Base-by-base conservation (phyloP, 2,329 filamentous ascomycete genomes). In the Hypoxylon sp. region DNA sequence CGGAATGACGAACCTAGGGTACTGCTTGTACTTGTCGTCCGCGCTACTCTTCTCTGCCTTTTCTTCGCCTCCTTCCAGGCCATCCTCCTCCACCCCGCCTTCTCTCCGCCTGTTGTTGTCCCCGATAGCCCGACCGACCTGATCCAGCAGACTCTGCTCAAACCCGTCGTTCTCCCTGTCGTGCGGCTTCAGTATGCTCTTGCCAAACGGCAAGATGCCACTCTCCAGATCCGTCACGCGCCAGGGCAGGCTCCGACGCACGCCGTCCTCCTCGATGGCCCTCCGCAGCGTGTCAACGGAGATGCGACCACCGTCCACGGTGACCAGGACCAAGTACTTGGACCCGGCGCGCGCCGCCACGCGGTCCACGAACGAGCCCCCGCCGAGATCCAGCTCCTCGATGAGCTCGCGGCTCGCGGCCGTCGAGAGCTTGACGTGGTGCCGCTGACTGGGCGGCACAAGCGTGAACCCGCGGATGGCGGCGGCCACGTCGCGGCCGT, bases 1-100 rank as follows among this genome's bases (percentile, higher is more conserved):
- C 3, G 78, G 75, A 15, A 87, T 60, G 9, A 87, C 70, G 71
- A 82, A 82, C 29, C 79, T 70, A 25, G 64, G 60, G 44, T 68
- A 74, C 63, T 71, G 73, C 49, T 69, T 60, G 27, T 71, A 65
- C 49, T 68, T 65, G n/a, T n/a, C n/a, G n/a, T n/a, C n/a, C n/a
- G n/a, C n/a, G n/a, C n/a, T n/a, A n/a, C n/a, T n/a, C 63, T 69
- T 69, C 6, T 63, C 57, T 58, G 41, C 48, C 12, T 16, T 38
- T 5, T 16, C 19, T 4, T 12, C 29, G 8, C 11, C n/a, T 8
- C 19, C 35, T 23, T 13, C n/a, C n/a, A n/a, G n/a, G 2, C 29
- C 9, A 6, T n/a, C 23, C 7, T 37, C 47, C 3, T 31, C 21
- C 20, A 7, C 29, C 15, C 17, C 5, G 9, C 26, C 7, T 47